Evolutionary conservation across 768 basidiomycete species (phyloP).

Genomic region (Pisolithus microcarpus): DNA sequence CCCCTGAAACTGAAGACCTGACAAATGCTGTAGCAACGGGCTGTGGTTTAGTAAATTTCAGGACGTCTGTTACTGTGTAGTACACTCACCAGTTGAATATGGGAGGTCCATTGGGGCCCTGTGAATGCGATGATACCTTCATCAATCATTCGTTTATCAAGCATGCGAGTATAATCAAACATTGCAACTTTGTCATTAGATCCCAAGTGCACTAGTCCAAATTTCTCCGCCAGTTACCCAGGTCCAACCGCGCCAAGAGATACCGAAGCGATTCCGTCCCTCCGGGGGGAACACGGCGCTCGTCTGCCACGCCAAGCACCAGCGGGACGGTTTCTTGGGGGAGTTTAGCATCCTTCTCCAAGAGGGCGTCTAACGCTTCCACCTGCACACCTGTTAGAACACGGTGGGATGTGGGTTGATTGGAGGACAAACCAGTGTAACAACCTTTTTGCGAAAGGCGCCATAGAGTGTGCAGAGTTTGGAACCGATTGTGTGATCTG

Average conservation of each 20-base stretch:
- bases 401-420: not conserved
- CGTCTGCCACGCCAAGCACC: conserved; percentile 20
- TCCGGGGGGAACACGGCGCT: conserved; percentile 35
- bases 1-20: too few relatives aligned
- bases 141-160: too few relatives aligned
- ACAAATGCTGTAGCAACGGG: too few relatives aligned
- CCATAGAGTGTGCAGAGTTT: conserved; percentile 46
- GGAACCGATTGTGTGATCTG: conserved; percentile 62
- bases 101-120: too few relatives aligned
- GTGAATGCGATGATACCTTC: too few relatives aligned
- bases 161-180: too few relatives aligned
- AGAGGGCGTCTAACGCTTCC: conserved; percentile 45
- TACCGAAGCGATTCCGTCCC: conserved; percentile 50
- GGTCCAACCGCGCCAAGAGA: conserved; percentile 46
- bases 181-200: too few relatives aligned
- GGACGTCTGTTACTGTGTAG: too few relatives aligned
- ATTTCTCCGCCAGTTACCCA: conserved; percentile 51
- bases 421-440: conserved; percentile 43
- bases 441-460: conserved; percentile 50
- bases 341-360: conserved; percentile 42
- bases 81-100: too few relatives aligned
- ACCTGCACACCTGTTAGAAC: conserved; percentile 33
- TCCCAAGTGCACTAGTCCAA: too few relatives aligned
- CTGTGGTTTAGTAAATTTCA: too few relatives aligned
- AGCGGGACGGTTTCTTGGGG: conserved; percentile 13